phyloP scores from a whole-genome alignment of 148 eudicot species.

The Heliamphora exappendiculata region DNA sequence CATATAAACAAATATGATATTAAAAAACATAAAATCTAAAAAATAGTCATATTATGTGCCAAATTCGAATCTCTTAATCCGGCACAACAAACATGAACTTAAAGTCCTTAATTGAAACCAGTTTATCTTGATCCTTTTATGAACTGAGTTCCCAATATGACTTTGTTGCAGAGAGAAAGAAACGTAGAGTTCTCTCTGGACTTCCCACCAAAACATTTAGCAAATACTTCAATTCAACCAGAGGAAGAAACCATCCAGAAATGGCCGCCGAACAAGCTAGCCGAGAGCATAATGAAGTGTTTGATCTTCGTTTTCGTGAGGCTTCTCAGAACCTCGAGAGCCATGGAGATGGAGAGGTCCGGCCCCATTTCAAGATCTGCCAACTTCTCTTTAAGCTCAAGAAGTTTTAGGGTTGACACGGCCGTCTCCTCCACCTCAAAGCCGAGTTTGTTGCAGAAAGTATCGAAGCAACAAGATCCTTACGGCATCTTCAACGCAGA shows the following conservation, averaged over 20 bases:
- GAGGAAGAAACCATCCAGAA: conserved; percentile 43
- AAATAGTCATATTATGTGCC: too few species aligned
- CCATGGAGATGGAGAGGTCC: conserved; percentile 68
- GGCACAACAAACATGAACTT: too few species aligned
- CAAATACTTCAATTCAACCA: conserved; percentile 25
- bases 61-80: too few species aligned
- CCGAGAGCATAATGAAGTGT: conserved; percentile 85
- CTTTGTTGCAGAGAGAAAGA: conserved; percentile 40
- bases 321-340: conserved; percentile 62
- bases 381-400: conserved; percentile 40
- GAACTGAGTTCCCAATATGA: neutral
- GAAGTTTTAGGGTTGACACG: conserved; percentile 44
- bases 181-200: conserved; percentile 29
- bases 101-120: too few species aligned
- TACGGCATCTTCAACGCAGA: conserved; percentile 66
- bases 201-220: conserved; percentile 19
- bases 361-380: conserved; percentile 62
- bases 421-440: conserved; percentile 34
- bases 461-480: conserved; percentile 77
- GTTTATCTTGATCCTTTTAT: neutral
- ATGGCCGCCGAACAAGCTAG: conserved; percentile 70
- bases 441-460: conserved; percentile 50
- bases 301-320: conserved; percentile 65
- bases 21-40: too few species aligned
- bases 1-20: too few species aligned